These are phyloP conservation scores for Rhynchospora tenuis DNA, from an alignment of 176 grass and related monocot species.

Conservation along the genomic window DNA sequence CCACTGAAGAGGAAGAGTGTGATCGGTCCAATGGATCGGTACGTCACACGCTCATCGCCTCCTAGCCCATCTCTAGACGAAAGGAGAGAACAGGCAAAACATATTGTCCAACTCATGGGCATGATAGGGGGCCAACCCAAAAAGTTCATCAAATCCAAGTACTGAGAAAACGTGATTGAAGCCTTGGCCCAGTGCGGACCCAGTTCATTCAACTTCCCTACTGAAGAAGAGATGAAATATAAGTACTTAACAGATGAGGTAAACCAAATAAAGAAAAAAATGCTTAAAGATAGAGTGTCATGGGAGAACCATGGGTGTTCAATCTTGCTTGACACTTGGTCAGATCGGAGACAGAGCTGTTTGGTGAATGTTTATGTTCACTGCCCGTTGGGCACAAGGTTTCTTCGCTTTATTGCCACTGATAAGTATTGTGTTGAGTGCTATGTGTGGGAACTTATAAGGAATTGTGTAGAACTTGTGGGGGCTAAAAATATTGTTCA, in stretches of 20 bases:
- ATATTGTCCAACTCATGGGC: neutral
- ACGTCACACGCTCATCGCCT: neutral
- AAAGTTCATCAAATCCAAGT: neutral
- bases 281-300: neutral
- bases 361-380: conserved; percentile 9
- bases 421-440: neutral
- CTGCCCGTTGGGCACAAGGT: neutral
- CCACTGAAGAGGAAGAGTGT: neutral
- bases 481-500: conserved; percentile 11
- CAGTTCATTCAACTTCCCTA: neutral
- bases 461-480: neutral
- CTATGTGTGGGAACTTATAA: neutral
- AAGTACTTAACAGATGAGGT: neutral
- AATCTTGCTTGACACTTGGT: neutral
- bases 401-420: neutral
- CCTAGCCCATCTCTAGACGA: neutral
- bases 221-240: neutral
- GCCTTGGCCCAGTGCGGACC: neutral
- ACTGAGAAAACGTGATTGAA: too few species aligned
- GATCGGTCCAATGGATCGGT: neutral
- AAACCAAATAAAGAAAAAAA: neutral
- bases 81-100: conserved; percentile 1
- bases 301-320: conserved; percentile 3
- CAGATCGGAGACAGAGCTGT: neutral
- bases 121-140: neutral